Conservation (phyloP, 169 alveolate species). For the Babesia bigemina region DNA sequence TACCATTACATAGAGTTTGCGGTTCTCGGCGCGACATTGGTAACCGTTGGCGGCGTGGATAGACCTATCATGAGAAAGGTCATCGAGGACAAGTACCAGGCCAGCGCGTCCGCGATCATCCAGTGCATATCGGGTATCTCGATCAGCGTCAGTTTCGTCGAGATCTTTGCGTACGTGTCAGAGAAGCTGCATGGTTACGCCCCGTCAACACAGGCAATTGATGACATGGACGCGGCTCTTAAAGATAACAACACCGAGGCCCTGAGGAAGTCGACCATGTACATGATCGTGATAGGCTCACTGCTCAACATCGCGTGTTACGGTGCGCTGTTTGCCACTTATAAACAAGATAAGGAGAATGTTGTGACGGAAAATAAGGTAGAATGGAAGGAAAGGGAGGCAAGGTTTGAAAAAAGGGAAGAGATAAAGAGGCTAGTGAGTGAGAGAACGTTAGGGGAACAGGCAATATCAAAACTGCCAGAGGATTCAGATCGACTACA, state of each 20-base stretch:
- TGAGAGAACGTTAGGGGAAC: no score
- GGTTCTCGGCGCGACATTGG: slow-evolving; percentile 83
- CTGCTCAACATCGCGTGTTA: slow-evolving; percentile 15
- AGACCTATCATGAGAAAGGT: slow-evolving; percentile 87
- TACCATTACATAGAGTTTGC: slow-evolving; percentile 69
- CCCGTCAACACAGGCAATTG: background rate
- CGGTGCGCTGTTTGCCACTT: slow-evolving; percentile 4
- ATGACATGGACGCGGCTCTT: background rate
- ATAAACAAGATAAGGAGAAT: slow-evolving; percentile 1
- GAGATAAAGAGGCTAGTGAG: no score
- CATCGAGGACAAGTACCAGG: slow-evolving; percentile 86
- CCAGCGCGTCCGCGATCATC: slow-evolving; percentile 81
- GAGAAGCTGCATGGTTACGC: slow-evolving; percentile 83
- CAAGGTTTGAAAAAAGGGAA: no score
- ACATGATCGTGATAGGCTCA: slow-evolving; percentile 12
- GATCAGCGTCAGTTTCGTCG: slow-evolving; percentile 87
- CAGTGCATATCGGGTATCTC: slow-evolving; percentile 86
- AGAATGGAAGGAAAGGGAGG: no score
- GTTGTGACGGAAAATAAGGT: no score
- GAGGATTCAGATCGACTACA: no score
- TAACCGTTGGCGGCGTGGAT: slow-evolving; percentile 88
- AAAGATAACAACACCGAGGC: slow-evolving; percentile 15
- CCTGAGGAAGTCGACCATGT: slow-evolving; percentile 28
- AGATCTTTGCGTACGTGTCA: slow-evolving; percentile 84
- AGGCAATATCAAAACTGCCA: no score